These are phyloP conservation scores for Viola odorata DNA, from an alignment of 345 rosid genomes.

Conservation along the genomic window DNA sequence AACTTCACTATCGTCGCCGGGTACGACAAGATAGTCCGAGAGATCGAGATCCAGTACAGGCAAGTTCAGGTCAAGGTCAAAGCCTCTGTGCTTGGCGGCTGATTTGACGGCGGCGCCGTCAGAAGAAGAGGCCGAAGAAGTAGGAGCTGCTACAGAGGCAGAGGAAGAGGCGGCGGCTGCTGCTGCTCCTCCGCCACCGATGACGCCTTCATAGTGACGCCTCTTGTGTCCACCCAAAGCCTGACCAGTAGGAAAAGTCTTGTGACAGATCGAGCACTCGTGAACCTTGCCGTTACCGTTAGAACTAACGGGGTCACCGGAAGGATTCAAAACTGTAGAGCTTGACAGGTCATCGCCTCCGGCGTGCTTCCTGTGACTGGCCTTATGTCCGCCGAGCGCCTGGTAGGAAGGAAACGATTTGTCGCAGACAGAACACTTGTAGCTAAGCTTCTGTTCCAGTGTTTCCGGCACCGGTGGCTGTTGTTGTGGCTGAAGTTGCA, in stretches of 20 bases:
- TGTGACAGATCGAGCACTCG: slow-evolving; percentile 28
- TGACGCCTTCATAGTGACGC: slow-evolving; percentile 23
- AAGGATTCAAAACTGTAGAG: neutral
- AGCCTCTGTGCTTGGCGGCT: slow-evolving; percentile 6
- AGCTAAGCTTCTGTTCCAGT: slow-evolving; percentile 1
- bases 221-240: slow-evolving; percentile 62
- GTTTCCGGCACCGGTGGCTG: neutral
- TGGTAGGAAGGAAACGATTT: slow-evolving; percentile 24
- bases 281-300: slow-evolving; percentile 15
- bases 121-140: no score
- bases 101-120: no score
- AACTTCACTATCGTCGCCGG: slow-evolving; percentile 27
- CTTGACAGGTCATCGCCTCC: slow-evolving; percentile 12
- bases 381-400: slow-evolving; percentile 29
- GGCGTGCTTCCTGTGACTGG: slow-evolving; percentile 21
- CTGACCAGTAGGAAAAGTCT: slow-evolving; percentile 20
- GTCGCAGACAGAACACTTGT: slow-evolving; percentile 22
- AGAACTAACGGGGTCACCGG: neutral
- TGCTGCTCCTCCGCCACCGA: slow-evolving; percentile 11
- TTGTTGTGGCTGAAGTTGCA: neutral
- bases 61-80: slow-evolving; percentile 25
- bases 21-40: slow-evolving; percentile 6
- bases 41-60: slow-evolving; percentile 28
- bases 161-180: neutral
- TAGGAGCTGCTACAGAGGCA: neutral